Evolutionary conservation across 106 monocot genomes (phyloP).

Genomic region (Triglochin maritima): DNA sequence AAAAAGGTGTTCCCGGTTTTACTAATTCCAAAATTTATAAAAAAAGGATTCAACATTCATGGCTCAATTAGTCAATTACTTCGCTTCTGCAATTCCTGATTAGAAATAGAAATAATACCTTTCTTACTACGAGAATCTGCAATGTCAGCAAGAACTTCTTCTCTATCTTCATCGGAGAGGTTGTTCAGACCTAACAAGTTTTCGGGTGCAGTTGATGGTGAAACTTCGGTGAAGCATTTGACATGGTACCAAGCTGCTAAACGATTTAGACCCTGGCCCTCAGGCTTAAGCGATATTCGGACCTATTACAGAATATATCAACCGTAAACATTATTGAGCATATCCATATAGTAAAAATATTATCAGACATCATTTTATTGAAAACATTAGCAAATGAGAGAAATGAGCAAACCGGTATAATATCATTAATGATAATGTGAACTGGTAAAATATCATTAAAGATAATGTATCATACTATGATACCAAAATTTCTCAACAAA

Average conservation of each 20-base stretch:
- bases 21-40: too few species aligned
- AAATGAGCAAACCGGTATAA: not conserved
- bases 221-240: conserved; percentile 55
- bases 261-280: conserved; percentile 52
- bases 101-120: conserved; percentile 23
- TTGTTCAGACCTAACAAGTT: conserved; percentile 71
- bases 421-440: too few species aligned
- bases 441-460: too few species aligned
- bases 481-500: too few species aligned
- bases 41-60: too few species aligned
- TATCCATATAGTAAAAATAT: not conserved
- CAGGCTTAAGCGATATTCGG: conserved; percentile 64
- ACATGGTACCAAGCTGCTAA: conserved; percentile 55
- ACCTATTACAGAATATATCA: conserved; percentile 30
- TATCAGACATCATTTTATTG: not conserved
- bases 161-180: conserved; percentile 56
- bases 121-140: conserved; percentile 21
- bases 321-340: not conserved
- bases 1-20: too few species aligned
- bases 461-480: too few species aligned
- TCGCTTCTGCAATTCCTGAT: too few species aligned
- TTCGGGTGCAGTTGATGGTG: conserved; percentile 47
- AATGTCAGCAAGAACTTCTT: conserved; percentile 26
- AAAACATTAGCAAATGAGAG: not conserved
- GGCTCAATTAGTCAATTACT: too few species aligned